These are phyloP conservation scores for Sporothrix curviconia DNA, from an alignment of 2,329 filamentous ascomycete genomes.

Conservation along the genomic window DNA sequence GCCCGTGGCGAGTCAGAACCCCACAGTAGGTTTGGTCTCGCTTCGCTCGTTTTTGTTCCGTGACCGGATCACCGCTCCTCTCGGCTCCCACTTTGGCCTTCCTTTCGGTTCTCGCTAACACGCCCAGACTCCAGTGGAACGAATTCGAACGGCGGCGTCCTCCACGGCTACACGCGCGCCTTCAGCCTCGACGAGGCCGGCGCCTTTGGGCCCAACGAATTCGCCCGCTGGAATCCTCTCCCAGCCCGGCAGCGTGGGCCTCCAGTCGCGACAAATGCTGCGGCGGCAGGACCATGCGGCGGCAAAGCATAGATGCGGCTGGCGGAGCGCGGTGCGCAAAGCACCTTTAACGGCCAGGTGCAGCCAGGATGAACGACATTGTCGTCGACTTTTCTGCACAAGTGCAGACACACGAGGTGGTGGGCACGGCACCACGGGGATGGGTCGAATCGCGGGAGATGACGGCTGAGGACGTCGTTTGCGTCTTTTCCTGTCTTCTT, in stretches of 20 bases:
- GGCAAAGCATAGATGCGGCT: constrained; percentile 68
- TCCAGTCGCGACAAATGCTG: constrained; percentile 70
- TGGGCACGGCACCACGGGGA: constrained; percentile 18
- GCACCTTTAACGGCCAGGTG: constrained; percentile 76
- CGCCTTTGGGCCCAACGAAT: constrained; percentile 59
- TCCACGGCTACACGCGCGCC: constrained; percentile 69
- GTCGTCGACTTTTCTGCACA: constrained; percentile 75
- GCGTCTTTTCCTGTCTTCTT: neutral
- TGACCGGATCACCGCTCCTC: no score
- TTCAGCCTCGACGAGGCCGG: constrained; percentile 65
- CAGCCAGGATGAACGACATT: constrained; percentile 73
- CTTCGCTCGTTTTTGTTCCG: neutral
- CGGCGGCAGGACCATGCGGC: constrained; percentile 53
- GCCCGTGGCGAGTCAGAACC: no score
- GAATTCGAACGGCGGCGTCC: constrained; percentile 59
- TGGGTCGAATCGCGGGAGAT: constrained; percentile 19
- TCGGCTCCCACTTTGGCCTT: neutral
- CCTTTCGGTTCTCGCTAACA: neutral
- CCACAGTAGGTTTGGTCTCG: constrained; percentile 5
- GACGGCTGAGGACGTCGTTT: constrained; percentile 14
- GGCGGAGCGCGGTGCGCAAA: constrained; percentile 66
- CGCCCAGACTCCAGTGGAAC: constrained; percentile 57
- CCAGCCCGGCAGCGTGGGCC: constrained; percentile 57
- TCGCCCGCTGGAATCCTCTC: constrained; percentile 57
- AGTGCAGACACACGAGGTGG: constrained; percentile 50